Evolutionary conservation across 1,284 basidiomycete species (phyloP).

Genomic region (Apiotrichum laibachii): DNA sequence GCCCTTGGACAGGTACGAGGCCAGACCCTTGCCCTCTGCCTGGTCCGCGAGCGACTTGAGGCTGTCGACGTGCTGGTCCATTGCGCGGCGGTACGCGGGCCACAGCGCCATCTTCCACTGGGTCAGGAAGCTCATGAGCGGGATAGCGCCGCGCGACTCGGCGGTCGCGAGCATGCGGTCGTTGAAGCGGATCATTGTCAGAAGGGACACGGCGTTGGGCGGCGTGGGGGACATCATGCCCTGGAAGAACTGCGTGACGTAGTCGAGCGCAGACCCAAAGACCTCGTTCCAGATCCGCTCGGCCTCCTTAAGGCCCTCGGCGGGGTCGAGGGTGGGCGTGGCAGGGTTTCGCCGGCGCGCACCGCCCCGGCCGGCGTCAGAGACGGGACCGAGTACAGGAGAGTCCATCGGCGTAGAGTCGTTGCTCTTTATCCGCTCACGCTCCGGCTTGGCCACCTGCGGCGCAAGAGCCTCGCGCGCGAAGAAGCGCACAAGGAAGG

Average conservation of each 20-base stretch:
- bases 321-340: conserved; percentile 42
- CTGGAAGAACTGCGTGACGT: conserved; percentile 57
- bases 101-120: conserved; percentile 77
- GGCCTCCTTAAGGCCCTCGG: conserved; percentile 51
- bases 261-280: conserved; percentile 81
- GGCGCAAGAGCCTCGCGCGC: conserved; percentile 20
- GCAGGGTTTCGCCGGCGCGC: conserved; percentile 3
- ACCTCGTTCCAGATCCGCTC: conserved; percentile 78
- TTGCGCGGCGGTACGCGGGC: conserved; percentile 83
- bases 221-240: conserved; percentile 46
- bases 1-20: conserved; percentile 56
- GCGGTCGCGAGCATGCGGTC: conserved; percentile 71
- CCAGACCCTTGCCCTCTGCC: conserved; percentile 53
- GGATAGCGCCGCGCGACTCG: conserved; percentile 69
- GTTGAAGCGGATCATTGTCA: conserved; percentile 84
- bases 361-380: conserved; percentile 29
- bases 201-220: conserved; percentile 68
- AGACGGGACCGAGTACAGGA: conserved; percentile 30
- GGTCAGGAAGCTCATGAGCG: conserved; percentile 75
- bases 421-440: not conserved
- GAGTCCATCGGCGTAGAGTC: conserved; percentile 31
- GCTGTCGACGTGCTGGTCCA: conserved; percentile 77
- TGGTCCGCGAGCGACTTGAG: conserved; percentile 77
- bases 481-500: conserved; percentile 82
- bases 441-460: not conserved